A percentile compares a stretch with the other conserved stretches of the same genome.
Conservation (phyloP, 495 filamentous ascomycete species). For the Poronia punctata region DNA sequence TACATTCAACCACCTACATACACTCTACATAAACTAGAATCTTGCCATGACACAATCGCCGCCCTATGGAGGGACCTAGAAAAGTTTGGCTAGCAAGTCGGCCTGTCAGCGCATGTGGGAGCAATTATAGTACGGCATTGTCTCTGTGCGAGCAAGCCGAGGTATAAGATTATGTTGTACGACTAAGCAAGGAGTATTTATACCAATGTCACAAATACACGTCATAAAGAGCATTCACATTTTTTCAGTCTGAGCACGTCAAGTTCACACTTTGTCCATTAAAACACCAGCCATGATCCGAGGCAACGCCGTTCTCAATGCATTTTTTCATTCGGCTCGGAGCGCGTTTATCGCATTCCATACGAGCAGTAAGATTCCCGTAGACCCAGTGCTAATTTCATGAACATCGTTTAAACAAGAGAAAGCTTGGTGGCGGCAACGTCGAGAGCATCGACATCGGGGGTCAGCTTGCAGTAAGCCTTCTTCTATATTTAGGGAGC, state of each 20-base stretch:
- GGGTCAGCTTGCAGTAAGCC: slow-evolving; percentile 88
- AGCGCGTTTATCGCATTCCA: slow-evolving; percentile 10
- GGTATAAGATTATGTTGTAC: slow-evolving; percentile 4
- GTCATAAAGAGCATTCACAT: slow-evolving; percentile 7
- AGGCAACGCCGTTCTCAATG: slow-evolving; percentile 30
- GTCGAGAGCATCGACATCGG: slow-evolving; percentile 96
- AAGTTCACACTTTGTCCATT: slow-evolving; percentile 26
- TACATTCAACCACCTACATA: too few relatives aligned
- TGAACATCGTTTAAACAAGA: slow-evolving; percentile 66
- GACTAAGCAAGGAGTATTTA: slow-evolving; percentile 2
- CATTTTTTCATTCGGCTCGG: slow-evolving; percentile 21
- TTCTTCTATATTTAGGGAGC: slow-evolving; percentile 57
- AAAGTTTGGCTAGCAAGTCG: too few relatives aligned
- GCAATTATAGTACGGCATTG: too few relatives aligned
- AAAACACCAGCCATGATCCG: slow-evolving; percentile 22
- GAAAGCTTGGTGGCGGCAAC: slow-evolving; percentile 98
- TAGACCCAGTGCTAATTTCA: slow-evolving; percentile 12
- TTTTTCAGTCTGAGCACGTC: slow-evolving; percentile 7
- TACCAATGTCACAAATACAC: slow-evolving; percentile 5
- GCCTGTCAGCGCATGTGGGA: too few relatives aligned
- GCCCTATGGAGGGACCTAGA: too few relatives aligned
- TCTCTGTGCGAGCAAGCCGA: too few relatives aligned
- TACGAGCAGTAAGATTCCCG: slow-evolving; percentile 14
- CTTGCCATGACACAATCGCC: too few relatives aligned
- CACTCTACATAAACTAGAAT: too few relatives aligned